Percentiles rank a stretch among this genome's conserved stretches.
Conservation (phyloP, 306 rosid species). For the Acacia confusa region DNA sequence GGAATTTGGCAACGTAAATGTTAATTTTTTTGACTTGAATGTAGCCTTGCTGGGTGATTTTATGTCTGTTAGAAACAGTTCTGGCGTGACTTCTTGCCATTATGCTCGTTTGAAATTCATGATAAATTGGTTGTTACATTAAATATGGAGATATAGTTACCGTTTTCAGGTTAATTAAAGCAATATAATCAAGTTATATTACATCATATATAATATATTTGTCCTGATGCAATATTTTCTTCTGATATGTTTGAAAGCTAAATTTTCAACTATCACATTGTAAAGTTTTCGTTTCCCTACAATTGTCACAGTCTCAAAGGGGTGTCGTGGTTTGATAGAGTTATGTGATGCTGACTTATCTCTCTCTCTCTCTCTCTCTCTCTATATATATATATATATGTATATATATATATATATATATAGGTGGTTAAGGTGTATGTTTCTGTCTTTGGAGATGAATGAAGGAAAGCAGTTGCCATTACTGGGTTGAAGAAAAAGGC, state of each 20-base stretch:
- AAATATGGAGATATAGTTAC: neutral
- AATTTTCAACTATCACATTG: neutral
- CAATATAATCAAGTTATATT: neutral
- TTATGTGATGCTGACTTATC: conserved; percentile 5
- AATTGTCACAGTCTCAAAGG: neutral
- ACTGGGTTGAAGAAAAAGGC: conserved; percentile 90
- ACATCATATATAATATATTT: neutral
- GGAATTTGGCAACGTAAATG: neutral
- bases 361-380: no score
- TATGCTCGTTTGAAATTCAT: neutral
- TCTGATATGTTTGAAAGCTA: neutral
- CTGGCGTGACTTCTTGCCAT: neutral
- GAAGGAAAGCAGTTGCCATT: conserved; percentile 88
- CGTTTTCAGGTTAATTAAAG: neutral
- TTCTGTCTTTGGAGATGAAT: conserved; percentile 90
- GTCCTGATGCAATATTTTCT: neutral
- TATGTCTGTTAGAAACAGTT: neutral
- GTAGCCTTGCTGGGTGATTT: neutral
- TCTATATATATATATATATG: no score
- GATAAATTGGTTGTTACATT: neutral
- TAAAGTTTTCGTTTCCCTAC: neutral
- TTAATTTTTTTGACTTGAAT: neutral
- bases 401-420: neutral
- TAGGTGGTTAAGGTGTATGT: conserved; percentile 91
- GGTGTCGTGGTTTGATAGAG: neutral